Conservation (phyloP, 2,329 filamentous ascomycete genomes). For the Penicillium sp. region DNA sequence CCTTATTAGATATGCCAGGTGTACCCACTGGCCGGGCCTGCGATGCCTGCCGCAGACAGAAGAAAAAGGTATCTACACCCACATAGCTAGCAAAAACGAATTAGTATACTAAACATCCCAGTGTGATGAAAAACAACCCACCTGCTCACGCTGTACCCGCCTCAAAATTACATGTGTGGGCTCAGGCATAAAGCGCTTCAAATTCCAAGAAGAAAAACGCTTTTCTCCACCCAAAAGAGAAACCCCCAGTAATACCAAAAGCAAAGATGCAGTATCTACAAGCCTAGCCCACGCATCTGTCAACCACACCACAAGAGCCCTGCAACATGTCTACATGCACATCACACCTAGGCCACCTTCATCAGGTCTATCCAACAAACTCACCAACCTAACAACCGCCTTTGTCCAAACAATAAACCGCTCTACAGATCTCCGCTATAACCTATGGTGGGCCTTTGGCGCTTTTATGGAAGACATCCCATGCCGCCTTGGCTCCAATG, state of each 20-base stretch:
- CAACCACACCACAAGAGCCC: neutral
- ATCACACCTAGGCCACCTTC: constrained; percentile 2
- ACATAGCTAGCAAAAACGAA: no score
- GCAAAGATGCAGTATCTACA: no score
- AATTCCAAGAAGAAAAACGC: constrained; percentile 43
- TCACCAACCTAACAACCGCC: constrained; percentile 29
- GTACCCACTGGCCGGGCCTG: constrained; percentile 50
- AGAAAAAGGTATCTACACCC: constrained; percentile 47
- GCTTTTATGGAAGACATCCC: constrained; percentile 46
- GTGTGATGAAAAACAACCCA: constrained; percentile 46
- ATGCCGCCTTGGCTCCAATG: constrained; percentile 42
- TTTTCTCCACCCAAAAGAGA: constrained; percentile 4
- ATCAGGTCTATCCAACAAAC: constrained; percentile 29
- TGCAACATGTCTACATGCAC: neutral
- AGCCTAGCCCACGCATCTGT: neutral
- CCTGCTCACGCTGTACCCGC: constrained; percentile 46
- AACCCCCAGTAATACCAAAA: neutral
- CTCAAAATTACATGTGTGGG: constrained; percentile 45
- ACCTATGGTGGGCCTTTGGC: constrained; percentile 46
- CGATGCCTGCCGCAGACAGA: constrained; percentile 49
- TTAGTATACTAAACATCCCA: constrained; percentile 17
- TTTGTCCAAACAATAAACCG: constrained; percentile 33
- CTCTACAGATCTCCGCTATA: constrained; percentile 45
- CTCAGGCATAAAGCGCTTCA: constrained; percentile 46
- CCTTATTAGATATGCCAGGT: constrained; percentile 43